phyloP scores from a whole-genome alignment of 2,329 filamentous ascomycete genomes.

The Sphaerulina vaccinii region DNA sequence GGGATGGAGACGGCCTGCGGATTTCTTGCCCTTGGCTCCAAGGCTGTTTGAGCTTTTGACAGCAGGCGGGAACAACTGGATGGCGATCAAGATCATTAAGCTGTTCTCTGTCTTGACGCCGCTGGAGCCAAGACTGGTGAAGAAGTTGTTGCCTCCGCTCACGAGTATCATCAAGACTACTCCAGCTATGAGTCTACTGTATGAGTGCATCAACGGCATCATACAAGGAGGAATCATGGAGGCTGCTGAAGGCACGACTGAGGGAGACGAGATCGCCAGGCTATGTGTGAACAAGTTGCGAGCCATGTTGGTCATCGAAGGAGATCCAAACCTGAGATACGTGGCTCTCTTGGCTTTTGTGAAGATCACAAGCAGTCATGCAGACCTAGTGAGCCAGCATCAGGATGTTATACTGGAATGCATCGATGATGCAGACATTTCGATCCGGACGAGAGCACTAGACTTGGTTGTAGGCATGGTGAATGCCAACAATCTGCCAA shows the following conservation, averaged over 20 bases:
- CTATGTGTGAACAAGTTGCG: conserved; percentile 90
- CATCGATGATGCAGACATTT: conserved; percentile 93
- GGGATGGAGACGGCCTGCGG: conserved; percentile 87
- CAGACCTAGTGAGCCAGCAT: conserved; percentile 83
- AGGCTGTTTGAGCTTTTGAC: conserved; percentile 89
- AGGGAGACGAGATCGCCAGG: conserved; percentile 86
- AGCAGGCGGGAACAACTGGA: conserved; percentile 95
- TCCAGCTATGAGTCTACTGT: conserved; percentile 94
- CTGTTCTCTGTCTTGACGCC: conserved; percentile 94
- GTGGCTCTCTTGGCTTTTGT: conserved; percentile 94
- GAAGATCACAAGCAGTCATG: conserved; percentile 86
- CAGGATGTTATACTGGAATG: conserved; percentile 96
- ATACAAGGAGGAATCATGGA: conserved; percentile 94
- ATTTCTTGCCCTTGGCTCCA: conserved; percentile 89
- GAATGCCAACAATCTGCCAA: conserved; percentile 76
- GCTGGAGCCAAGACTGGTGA: conserved; percentile 83
- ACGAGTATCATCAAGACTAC: conserved; percentile 93
- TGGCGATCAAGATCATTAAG: conserved; percentile 99
- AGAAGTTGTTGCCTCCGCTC: conserved; percentile 85
- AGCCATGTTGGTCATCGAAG: conserved; percentile 90
- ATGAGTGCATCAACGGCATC: conserved; percentile 98
- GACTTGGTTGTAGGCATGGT: conserved; percentile 95
- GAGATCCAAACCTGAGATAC: conserved; percentile 95
- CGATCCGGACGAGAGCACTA: conserved; percentile 87
- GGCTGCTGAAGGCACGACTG: conserved; percentile 72